Conservation (phyloP, 106 monocot species). For the Acorus calamus region DNA sequence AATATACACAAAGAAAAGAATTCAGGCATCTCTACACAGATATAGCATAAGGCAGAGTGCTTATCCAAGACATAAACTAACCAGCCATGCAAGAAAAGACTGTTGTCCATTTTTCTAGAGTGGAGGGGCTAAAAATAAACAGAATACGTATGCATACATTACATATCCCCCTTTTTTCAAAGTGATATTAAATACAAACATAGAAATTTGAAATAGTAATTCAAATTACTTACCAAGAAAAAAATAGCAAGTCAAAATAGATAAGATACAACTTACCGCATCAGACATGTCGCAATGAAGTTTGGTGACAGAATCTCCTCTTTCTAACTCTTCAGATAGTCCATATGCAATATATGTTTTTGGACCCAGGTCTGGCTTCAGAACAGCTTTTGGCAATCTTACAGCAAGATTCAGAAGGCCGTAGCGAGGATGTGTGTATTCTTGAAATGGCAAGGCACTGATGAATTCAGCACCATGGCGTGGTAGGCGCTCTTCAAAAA, state of each 20-base stretch:
- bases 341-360: constrained; percentile 98
- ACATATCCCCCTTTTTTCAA: too few species aligned
- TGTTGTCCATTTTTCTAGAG: too few species aligned
- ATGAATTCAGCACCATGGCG: constrained; percentile 92
- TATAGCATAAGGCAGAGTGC: too few species aligned
- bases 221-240: too few species aligned
- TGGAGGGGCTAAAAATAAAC: too few species aligned
- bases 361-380: constrained; percentile 89
- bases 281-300: constrained; percentile 99
- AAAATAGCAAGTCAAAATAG: neutral
- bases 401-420: constrained; percentile 76
- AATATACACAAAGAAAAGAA: too few species aligned
- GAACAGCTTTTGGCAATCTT: constrained; percentile 44
- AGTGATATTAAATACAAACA: too few species aligned
- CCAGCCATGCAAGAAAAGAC: too few species aligned
- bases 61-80: too few species aligned
- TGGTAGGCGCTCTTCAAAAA: constrained; percentile 77
- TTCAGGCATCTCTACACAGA: too few species aligned
- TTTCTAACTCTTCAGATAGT: constrained; percentile 53
- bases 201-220: too few species aligned
- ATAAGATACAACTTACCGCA: constrained; percentile 38
- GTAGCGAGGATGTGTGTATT: constrained; percentile 78
- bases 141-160: too few species aligned
- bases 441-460: constrained; percentile 66
- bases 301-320: constrained; percentile 96